A percentile compares a stretch with the other conserved stretches of the same genome.
Evolutionary conservation across 371 early-diverging fungal genomes (phyloP).

Genomic region (Zancudomyces culisetae): DNA sequence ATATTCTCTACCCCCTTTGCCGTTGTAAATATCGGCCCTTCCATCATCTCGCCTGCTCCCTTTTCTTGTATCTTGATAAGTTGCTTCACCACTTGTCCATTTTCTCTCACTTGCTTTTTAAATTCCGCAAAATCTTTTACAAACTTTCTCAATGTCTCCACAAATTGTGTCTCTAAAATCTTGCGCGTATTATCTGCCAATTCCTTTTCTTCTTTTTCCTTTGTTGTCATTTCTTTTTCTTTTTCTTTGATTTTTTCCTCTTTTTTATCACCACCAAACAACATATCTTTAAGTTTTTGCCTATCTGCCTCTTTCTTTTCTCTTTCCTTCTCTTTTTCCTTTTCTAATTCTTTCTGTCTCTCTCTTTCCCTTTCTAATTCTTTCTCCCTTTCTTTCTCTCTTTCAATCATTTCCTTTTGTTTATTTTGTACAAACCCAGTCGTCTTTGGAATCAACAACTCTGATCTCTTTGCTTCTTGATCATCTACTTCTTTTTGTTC

Average conservation of each 20-base stretch:
- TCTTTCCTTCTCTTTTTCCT: not conserved
- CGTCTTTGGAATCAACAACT: constrained; percentile 4
- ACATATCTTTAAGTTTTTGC: not conserved
- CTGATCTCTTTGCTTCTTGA: constrained; percentile 4
- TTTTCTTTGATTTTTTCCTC: not conserved
- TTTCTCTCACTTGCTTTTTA: not conserved
- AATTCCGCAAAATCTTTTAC: not conserved
- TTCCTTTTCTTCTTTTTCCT: not conserved
- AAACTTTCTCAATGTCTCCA: not conserved
- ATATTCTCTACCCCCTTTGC: no score
- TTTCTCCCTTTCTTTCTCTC: constrained; percentile 2
- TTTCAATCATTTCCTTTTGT: constrained; percentile 1
- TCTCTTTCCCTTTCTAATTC: not conserved
- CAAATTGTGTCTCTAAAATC: constrained; percentile 1
- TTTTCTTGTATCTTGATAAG: not conserved
- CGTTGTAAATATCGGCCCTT: no score
- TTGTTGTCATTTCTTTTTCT: not conserved
- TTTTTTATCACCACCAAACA: not conserved
- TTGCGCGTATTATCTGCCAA: not conserved
- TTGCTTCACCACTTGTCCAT: not conserved
- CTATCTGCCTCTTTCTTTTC: not conserved
- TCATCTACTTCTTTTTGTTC: not conserved
- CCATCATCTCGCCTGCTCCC: not conserved
- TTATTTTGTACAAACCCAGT: not conserved
- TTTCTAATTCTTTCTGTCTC: not conserved